Evolutionary conservation across 352 stramenopile genomes (phyloP).

Genomic region (Thraustotheca clavata): DNA sequence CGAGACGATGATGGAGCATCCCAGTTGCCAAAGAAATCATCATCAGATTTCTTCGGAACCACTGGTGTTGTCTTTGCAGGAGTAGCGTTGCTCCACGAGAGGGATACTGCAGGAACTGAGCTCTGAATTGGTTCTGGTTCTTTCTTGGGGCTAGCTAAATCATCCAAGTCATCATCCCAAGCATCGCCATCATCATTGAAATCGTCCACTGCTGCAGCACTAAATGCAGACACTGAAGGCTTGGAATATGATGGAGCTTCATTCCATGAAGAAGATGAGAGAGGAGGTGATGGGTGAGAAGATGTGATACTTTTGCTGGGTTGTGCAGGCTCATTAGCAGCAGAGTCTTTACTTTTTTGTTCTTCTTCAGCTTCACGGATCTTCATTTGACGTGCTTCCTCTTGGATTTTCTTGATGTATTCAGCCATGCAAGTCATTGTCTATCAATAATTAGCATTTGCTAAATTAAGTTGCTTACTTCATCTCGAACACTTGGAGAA

Average conservation of each 20-base stretch:
- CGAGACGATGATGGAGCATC: neutral
- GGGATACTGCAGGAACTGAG: neutral
- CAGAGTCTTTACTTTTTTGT: constrained; percentile 17
- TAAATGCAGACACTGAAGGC: neutral
- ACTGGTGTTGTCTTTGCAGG: neutral
- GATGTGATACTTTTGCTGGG: neutral
- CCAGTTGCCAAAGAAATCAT: constrained; percentile 17
- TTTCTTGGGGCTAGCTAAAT: neutral
- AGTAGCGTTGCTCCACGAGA: too few relatives aligned
- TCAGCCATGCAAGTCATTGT: constrained; percentile 54
- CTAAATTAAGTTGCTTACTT: constrained; percentile 24
- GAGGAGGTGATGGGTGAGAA: neutral
- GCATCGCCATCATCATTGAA: constrained; percentile 9
- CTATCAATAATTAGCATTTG: neutral
- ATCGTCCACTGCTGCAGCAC: neutral
- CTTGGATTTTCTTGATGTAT: constrained; percentile 77
- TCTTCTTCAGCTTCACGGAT: constrained; percentile 60
- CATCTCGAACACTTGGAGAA: constrained; percentile 65
- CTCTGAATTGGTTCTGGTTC: neutral
- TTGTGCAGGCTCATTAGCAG: neutral
- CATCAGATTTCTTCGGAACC: neutral
- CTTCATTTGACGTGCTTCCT: constrained; percentile 74
- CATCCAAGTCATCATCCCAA: constrained; percentile 18
- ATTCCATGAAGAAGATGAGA: neutral
- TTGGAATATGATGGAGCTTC: neutral